Base-by-base conservation (phyloP, 2,329 filamentous ascomycete species). In the Raffaelea albimanens region DNA sequence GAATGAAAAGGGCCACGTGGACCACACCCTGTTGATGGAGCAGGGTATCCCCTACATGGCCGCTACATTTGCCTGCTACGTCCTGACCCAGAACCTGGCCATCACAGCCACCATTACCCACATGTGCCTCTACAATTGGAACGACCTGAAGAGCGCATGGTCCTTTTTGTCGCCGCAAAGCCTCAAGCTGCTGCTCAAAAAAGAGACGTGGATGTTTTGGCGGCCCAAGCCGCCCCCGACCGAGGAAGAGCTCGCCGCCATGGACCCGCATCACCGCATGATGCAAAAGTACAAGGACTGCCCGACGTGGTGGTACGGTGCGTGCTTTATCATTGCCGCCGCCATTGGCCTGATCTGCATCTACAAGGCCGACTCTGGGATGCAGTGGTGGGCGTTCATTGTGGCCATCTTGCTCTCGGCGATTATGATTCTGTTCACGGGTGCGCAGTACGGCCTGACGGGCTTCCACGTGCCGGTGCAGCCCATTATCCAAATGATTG, bases 11-110 rank as follows among this genome's bases (percentile, higher is more conserved):
- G 61, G 64, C 47, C 57, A 62, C n/a, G 61, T 73, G 34, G 60
- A 70, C 48, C n/a, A 53, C 2, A 53, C 48, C 5, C 55, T 57
- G 5, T 55, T 74, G 1, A 58, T 59, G 0, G 50, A 54, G 5
- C 51, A 62, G 40, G 69, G 70, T 8, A 50, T 68, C 5, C 71
- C 72, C 1, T 70, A 57, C 44, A 56, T 75, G 22, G 59, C 71
- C 9, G 57, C 63, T 0, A 58, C 63, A n/a, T 62, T 72, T 48
- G 56, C 64, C 13, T 48, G 59, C 7, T 64, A 68, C 48, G 57
- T 73, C 14, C 58, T 74, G 29, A 64, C 63, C 2, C 62, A 63
- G 4, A 75, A 74, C 51, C 62, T 71, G 53, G 68, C 64, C 3
- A 59, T 71, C 21, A 72, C 71, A 3, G 71, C 72, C 1, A 31